Conservation (phyloP, 495 filamentous ascomycete genomes). For the Aspergillus campestris region DNA sequence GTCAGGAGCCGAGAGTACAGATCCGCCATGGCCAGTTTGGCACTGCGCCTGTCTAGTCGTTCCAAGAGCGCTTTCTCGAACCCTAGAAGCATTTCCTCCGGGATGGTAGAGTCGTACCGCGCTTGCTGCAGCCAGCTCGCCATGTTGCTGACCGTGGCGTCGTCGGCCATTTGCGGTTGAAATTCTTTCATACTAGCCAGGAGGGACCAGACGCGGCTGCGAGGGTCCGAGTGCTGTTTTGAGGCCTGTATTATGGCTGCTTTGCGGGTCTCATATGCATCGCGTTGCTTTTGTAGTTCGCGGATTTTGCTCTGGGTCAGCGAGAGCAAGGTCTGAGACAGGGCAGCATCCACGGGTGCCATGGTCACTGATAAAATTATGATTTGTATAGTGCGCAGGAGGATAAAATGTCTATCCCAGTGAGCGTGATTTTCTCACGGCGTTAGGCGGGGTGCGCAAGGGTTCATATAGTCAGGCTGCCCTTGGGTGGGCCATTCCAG, state of each 20-base stretch:
- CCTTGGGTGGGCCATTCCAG: too few relatives aligned
- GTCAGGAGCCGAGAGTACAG: constrained; percentile 50
- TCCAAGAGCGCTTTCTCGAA: constrained; percentile 38
- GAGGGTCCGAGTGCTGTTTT: not conserved
- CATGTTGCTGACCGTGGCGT: constrained; percentile 17
- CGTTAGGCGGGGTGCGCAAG: too few relatives aligned
- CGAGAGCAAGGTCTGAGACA: constrained; percentile 46
- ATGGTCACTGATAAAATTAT: not conserved
- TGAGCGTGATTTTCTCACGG: too few relatives aligned
- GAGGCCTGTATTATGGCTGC: constrained; percentile 8
- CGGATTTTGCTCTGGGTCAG: constrained; percentile 50
- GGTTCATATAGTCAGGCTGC: too few relatives aligned
- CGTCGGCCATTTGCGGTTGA: constrained; percentile 3
- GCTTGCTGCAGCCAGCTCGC: constrained; percentile 34
- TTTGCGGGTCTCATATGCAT: constrained; percentile 35
- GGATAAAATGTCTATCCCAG: too few relatives aligned
- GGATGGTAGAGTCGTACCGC: constrained; percentile 32
- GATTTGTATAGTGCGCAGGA: too few relatives aligned
- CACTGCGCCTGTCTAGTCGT: constrained; percentile 38
- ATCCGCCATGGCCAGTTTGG: constrained; percentile 44
- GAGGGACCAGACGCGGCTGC: constrained; percentile 6
- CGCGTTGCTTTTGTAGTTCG: constrained; percentile 44
- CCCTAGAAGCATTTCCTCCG: constrained; percentile 17
- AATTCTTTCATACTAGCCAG: constrained; percentile 8
- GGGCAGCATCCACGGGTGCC: constrained; percentile 9